phyloP scores from a whole-genome alignment of 768 basidiomycete genomes.

The Tylopilus sp. region DNA sequence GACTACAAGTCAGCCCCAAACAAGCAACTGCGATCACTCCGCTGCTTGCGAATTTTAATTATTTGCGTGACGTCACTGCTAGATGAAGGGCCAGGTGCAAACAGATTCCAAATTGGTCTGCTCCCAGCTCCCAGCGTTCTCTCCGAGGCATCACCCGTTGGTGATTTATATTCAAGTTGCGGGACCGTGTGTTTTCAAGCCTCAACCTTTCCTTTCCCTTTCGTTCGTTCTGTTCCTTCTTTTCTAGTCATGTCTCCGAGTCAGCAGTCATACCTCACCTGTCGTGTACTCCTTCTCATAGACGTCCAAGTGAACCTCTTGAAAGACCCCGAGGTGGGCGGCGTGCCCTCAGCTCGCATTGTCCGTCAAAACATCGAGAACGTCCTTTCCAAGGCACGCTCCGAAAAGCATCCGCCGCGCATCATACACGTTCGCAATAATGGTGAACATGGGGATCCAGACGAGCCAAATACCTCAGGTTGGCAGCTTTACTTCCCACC shows the following conservation, averaged over 20 bases:
- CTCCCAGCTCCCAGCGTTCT: background rate
- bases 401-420: conserved; percentile 44
- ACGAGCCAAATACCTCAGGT: conserved; percentile 52
- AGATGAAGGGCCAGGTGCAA: conserved; percentile 8
- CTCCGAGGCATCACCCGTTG: background rate
- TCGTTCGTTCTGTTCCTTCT: background rate
- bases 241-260: conserved; percentile 18
- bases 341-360: conserved; percentile 45
- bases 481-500: conserved; percentile 62
- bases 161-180: conserved; percentile 19
- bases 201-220: background rate
- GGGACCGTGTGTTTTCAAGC: background rate
- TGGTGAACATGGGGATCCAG: conserved; percentile 58
- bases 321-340: conserved; percentile 44
- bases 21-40: background rate
- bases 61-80: conserved; percentile 26
- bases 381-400: conserved; percentile 51
- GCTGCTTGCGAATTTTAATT: background rate
- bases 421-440: conserved; percentile 69
- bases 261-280: conserved; percentile 19
- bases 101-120: conserved; percentile 1
- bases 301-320: conserved; percentile 56
- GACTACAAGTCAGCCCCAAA: too few species aligned
- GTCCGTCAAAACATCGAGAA: conserved; percentile 47
- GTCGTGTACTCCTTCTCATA: conserved; percentile 55